Percentiles rank a stretch among this genome's conserved stretches.
Conservation (phyloP, 371 early-diverging fungal genomes). For the Phascolomyces articulosus region DNA sequence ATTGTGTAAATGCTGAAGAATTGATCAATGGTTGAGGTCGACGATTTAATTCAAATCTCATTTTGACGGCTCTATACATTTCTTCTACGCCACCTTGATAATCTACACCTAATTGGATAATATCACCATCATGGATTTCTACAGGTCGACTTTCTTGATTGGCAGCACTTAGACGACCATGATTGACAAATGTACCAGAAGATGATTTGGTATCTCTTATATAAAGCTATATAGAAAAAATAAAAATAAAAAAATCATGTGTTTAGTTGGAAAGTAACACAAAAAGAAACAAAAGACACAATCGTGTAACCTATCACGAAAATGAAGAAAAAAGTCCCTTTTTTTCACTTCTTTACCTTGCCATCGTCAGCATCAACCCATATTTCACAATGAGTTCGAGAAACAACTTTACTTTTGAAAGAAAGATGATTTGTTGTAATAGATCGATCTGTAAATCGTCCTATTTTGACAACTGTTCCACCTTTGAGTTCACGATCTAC, state of each 20-base stretch:
- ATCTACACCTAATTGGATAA: slow-evolving; percentile 94
- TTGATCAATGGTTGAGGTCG: slow-evolving; percentile 21
- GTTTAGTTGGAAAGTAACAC: not conserved
- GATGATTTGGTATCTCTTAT: slow-evolving; percentile 92
- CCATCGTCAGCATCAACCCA: slow-evolving; percentile 74
- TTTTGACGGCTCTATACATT: slow-evolving; percentile 79
- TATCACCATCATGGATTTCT: slow-evolving; percentile 87
- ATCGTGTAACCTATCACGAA: not conserved
- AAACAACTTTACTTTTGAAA: slow-evolving; percentile 94
- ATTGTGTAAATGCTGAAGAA: not conserved
- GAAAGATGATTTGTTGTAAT: slow-evolving; percentile 64
- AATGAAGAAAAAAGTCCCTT: no score
- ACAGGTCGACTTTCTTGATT: slow-evolving; percentile 84
- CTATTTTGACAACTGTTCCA: slow-evolving; percentile 68
- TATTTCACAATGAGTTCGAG: slow-evolving; percentile 91
- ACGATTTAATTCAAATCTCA: slow-evolving; percentile 79
- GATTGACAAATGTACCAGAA: slow-evolving; percentile 96
- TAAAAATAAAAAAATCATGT: not conserved
- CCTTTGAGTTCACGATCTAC: slow-evolving; percentile 77
- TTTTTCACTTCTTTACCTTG: slow-evolving; percentile 54
- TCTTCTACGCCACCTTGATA: slow-evolving; percentile 87
- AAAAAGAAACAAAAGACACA: not conserved
- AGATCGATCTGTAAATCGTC: slow-evolving; percentile 76
- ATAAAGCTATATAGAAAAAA: slow-evolving; percentile 57
- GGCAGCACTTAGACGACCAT: slow-evolving; percentile 85